These are phyloP conservation scores for Pleurostoma richardsiae DNA, from an alignment of 2,329 filamentous ascomycete species.

Conservation along the genomic window DNA sequence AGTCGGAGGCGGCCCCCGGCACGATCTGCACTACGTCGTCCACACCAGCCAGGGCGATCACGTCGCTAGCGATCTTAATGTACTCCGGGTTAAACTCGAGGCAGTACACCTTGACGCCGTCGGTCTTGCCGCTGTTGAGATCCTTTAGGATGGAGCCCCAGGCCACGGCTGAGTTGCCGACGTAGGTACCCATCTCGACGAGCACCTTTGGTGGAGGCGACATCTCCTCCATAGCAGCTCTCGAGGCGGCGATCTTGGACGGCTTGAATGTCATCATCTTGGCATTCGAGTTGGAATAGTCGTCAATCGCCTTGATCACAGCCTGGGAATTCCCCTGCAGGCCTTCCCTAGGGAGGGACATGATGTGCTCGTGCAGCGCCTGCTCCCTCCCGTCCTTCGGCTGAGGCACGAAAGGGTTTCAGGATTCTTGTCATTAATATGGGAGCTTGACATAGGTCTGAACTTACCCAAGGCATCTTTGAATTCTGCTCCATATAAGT, in stretches of 20 bases:
- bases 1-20: constrained; percentile 64
- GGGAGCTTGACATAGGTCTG: too few species aligned
- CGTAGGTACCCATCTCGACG: constrained; percentile 74
- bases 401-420: too few species aligned
- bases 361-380: too few species aligned
- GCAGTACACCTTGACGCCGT: constrained; percentile 63
- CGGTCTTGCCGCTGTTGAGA: constrained; percentile 29
- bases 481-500: too few species aligned
- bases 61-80: constrained; percentile 60
- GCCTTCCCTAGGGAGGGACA: too few species aligned
- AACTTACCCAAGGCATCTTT: too few species aligned
- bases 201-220: constrained; percentile 5
- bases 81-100: constrained; percentile 72
- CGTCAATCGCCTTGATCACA: constrained; percentile 48
- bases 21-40: constrained; percentile 64
- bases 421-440: too few species aligned
- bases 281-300: too few species aligned
- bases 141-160: constrained; percentile 62
- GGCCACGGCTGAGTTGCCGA: constrained; percentile 76
- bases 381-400: too few species aligned
- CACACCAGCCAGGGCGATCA: constrained; percentile 74
- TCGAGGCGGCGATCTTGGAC: too few species aligned
- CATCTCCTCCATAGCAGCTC: too few species aligned
- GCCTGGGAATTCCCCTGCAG: constrained; percentile 27
- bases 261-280: too few species aligned